Conservation (phyloP, 1,284 basidiomycete species). For the Irpex sp. region DNA sequence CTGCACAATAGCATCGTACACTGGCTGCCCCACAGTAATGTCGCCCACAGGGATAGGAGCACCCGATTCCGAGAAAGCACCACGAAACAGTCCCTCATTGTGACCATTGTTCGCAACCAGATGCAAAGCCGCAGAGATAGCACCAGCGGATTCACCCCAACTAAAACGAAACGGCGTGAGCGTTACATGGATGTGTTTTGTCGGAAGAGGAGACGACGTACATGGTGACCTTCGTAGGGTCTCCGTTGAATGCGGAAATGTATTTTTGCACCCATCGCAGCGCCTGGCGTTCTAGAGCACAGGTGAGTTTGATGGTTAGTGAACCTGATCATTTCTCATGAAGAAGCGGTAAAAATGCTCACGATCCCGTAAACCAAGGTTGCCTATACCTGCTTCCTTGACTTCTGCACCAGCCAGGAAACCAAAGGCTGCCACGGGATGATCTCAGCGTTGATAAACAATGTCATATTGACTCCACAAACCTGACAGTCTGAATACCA, state of each 20-base stretch:
- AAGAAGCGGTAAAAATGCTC: constrained; percentile 26
- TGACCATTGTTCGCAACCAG: constrained; percentile 39
- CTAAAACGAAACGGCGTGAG: constrained; percentile 21
- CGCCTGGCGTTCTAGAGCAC: constrained; percentile 27
- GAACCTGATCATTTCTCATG: background rate
- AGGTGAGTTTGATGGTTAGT: background rate
- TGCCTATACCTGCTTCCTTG: constrained; percentile 56
- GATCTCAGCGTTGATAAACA: background rate
- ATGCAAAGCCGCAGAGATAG: constrained; percentile 41
- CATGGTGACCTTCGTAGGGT: constrained; percentile 66
- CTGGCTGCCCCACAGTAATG: constrained; percentile 34
- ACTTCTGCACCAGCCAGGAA: constrained; percentile 60
- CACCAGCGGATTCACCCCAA: constrained; percentile 52
- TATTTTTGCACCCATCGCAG: constrained; percentile 60
- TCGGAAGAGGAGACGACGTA: constrained; percentile 33
- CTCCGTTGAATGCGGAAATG: constrained; percentile 70
- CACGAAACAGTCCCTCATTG: constrained; percentile 41
- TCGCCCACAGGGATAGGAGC: constrained; percentile 38
- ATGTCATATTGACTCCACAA: background rate
- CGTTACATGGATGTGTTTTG: background rate
- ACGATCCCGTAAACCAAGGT: constrained; percentile 65
- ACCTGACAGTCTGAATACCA: constrained; percentile 13
- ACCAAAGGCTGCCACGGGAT: constrained; percentile 43
- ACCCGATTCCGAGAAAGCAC: constrained; percentile 45
- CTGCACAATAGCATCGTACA: constrained; percentile 40